Conservation (phyloP, 345 rosid species). For the Linum trigynum region DNA sequence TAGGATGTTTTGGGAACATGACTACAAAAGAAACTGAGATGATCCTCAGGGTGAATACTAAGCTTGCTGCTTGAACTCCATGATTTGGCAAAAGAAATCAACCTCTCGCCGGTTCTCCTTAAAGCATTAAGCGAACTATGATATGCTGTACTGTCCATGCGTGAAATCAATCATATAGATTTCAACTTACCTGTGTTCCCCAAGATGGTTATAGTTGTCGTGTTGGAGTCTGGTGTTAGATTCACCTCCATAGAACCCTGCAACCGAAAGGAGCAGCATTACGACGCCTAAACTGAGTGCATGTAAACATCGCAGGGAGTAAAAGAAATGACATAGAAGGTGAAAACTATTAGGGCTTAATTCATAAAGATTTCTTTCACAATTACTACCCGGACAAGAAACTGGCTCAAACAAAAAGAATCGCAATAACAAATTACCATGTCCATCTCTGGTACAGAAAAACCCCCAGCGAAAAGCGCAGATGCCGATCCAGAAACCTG, state of each 20-base stretch:
- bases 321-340: not conserved
- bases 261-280: constrained; percentile 6
- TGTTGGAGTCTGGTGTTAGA: constrained; percentile 56
- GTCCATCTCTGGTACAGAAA: constrained; percentile 54
- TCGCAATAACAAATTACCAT: constrained; percentile 37
- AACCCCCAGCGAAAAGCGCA: constrained; percentile 82
- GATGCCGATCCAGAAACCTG: constrained; percentile 70
- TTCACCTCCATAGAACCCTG: constrained; percentile 50
- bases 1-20: not conserved
- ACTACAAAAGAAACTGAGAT: no score
- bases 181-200: constrained; percentile 65
- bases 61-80: no score
- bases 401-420: not conserved
- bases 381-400: not conserved
- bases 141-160: not conserved
- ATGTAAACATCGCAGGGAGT: not conserved
- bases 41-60: no score
- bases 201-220: constrained; percentile 46
- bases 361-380: not conserved
- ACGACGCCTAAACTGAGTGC: not conserved
- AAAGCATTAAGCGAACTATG: no score
- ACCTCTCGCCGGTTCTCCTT: no score
- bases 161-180: not conserved
- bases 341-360: not conserved
- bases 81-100: no score